These are phyloP conservation scores for Gyrodon lividus DNA, from an alignment of 768 basidiomycete genomes.

Conservation along the genomic window DNA sequence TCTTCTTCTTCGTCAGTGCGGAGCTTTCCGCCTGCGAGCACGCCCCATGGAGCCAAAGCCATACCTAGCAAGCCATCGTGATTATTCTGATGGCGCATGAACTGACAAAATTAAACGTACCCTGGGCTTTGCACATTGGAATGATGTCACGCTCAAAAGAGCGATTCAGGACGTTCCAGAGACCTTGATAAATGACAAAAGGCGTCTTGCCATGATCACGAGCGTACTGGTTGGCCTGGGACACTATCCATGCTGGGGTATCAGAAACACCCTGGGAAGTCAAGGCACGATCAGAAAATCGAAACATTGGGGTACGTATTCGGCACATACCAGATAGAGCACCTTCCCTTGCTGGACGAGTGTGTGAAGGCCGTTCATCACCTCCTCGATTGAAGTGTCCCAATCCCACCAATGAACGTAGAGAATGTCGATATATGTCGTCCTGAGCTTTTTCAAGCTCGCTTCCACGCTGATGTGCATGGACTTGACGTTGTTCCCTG, in stretches of 20 bases:
- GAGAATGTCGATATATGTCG: conserved; percentile 57
- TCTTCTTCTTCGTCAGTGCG: conserved; percentile 32
- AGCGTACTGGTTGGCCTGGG: conserved; percentile 50
- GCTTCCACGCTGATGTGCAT: conserved; percentile 34
- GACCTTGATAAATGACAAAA: conserved; percentile 54
- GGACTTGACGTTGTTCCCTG: conserved; percentile 40
- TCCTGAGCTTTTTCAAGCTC: conserved; percentile 50
- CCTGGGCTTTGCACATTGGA: conserved; percentile 32
- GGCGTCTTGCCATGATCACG: conserved; percentile 46
- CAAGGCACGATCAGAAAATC: too few species aligned
- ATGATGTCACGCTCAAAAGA: conserved; percentile 56
- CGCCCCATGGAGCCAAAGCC: conserved; percentile 40
- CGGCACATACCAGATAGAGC: conserved; percentile 34
- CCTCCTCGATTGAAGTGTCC: conserved; percentile 43
- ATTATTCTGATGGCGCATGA: not conserved
- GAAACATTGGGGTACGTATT: not conserved
- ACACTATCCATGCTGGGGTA: conserved; percentile 49
- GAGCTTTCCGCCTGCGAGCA: conserved; percentile 28
- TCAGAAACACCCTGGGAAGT: conserved; percentile 41
- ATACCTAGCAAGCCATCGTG: too few species aligned
- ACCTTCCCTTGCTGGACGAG: conserved; percentile 45
- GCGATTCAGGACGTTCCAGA: conserved; percentile 43
- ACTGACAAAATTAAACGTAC: conserved; percentile 16
- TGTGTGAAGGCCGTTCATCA: conserved; percentile 45
- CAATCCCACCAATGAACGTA: conserved; percentile 57